These are phyloP conservation scores for Aureoboletus auriporus DNA, from an alignment of 768 basidiomycete genomes.

Conservation along the genomic window DNA sequence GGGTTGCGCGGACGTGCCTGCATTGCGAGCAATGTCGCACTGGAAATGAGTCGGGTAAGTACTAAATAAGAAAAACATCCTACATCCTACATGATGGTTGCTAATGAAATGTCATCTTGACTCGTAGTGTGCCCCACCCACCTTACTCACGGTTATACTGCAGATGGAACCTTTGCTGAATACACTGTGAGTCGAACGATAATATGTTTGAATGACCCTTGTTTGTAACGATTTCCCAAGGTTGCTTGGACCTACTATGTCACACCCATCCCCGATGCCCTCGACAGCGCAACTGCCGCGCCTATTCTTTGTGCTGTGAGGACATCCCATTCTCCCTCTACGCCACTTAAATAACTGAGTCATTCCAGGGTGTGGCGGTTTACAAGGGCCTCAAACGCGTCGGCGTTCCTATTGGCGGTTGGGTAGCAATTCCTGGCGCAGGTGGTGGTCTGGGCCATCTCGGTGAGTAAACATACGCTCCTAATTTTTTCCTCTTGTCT, in stretches of 20 bases:
- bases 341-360: background rate
- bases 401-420: slow-evolving; percentile 33
- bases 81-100: background rate
- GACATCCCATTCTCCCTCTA: background rate
- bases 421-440: slow-evolving; percentile 38
- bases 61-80: background rate
- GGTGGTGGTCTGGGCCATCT: slow-evolving; percentile 43
- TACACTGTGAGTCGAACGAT: slow-evolving; percentile 31
- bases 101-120: background rate
- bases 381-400: slow-evolving; percentile 43
- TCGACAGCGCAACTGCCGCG: slow-evolving; percentile 39
- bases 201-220: background rate
- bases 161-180: slow-evolving; percentile 43
- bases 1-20: slow-evolving; percentile 37
- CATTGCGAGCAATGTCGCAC: slow-evolving; percentile 38
- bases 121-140: slow-evolving; percentile 8
- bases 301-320: slow-evolving; percentile 42
- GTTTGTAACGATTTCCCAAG: slow-evolving; percentile 8
- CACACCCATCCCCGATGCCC: slow-evolving; percentile 40
- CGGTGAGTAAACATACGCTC: slow-evolving; percentile 7
- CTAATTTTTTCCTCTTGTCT: background rate
- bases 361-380: slow-evolving; percentile 36
- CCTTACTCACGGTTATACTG: slow-evolving; percentile 31
- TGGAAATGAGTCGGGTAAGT: slow-evolving; percentile 33
- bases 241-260: slow-evolving; percentile 36